phyloP scores from a whole-genome alignment of 179 eudicot genomes.

The Drosera spatulata region DNA sequence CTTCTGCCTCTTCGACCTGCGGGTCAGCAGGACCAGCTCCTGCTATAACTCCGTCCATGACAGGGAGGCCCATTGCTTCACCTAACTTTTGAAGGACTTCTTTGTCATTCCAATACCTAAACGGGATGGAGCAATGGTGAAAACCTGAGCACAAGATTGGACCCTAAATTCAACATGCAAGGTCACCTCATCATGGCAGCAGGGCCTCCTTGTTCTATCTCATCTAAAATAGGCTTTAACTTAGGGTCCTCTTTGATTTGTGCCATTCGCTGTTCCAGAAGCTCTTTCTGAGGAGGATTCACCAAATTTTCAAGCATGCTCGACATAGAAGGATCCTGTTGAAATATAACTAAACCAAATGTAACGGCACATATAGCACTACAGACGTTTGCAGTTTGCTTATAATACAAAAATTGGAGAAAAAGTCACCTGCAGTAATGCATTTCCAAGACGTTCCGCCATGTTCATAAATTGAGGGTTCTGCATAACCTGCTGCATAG shows the following conservation, averaged over 20 bases:
- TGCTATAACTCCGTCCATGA: slow-evolving; percentile 37
- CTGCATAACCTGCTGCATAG: slow-evolving; percentile 99
- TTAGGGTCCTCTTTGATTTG: slow-evolving; percentile 89
- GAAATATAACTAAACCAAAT: background rate
- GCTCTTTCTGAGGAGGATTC: slow-evolving; percentile 70
- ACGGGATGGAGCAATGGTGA: background rate
- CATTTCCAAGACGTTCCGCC: slow-evolving; percentile 97
- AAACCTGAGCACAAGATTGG: background rate
- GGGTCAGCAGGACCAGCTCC: slow-evolving; percentile 40
- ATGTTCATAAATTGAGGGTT: slow-evolving; percentile 96
- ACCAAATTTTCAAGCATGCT: slow-evolving; percentile 79
- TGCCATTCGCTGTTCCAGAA: slow-evolving; percentile 87
- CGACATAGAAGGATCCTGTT: slow-evolving; percentile 97
- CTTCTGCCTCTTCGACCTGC: slow-evolving; percentile 62
- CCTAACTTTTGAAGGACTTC: slow-evolving; percentile 90
- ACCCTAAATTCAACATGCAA: background rate
- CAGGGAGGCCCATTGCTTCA: slow-evolving; percentile 95
- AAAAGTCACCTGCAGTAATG: slow-evolving; percentile 77
- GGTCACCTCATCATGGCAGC: slow-evolving; percentile 96
- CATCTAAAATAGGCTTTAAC: slow-evolving; percentile 85
- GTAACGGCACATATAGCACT: background rate
- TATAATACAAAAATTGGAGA: background rate
- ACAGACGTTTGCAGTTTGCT: no score
- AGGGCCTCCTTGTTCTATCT: slow-evolving; percentile 94
- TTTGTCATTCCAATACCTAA: slow-evolving; percentile 95